Base-by-base conservation (phyloP, 257 asterid genomes). In the Ligustrum vulgare region DNA sequence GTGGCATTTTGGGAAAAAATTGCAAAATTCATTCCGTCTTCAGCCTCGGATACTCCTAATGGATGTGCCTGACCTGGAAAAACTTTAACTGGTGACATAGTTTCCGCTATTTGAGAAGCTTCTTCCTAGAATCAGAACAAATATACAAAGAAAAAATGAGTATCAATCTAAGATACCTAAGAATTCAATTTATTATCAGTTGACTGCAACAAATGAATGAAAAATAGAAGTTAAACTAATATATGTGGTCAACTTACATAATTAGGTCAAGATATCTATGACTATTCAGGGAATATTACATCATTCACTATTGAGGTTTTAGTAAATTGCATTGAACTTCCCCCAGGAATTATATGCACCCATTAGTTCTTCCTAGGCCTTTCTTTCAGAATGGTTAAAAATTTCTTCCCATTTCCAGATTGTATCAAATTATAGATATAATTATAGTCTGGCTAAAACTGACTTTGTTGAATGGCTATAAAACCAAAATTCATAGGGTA, bases 1-100 rank as follows among this genome's bases (percentile, higher is more conserved):
- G 94, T 88, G 75, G 97, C 96, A 93, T 93, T 90, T 83, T 85
- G 92, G 47, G 99, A 89, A 82, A 89, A 94, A 76, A 94, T 86
- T 8, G 99, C 96, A 82, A 94, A 94, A 83, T 94, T 94, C 78
- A 75, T 84, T 68, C 99, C 98, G 80, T 33, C 82, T 84, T 92
- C 97, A 74, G 85, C 88, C 82, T 86, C 88, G 2, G 91, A 94
- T 80, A 87, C 98, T 80, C 99, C 99, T 54, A 94, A 75, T 54
- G 97, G 99, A 80, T 87, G 91, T 39, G 93, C 92, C 81, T 84
- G 92, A 78, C 99, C 99, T 32, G 93, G 94, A 31, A 81, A 83
- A 84, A 86, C 86, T 70, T 87, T 85, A 74, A 82, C 79, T 37
- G 74, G 41, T 31, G 86, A 81, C 18, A 32, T 33, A 72, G 73